Evolutionary conservation across 2,329 filamentous ascomycete genomes (phyloP).

Genomic region (Cytospora chrysosperma): DNA sequence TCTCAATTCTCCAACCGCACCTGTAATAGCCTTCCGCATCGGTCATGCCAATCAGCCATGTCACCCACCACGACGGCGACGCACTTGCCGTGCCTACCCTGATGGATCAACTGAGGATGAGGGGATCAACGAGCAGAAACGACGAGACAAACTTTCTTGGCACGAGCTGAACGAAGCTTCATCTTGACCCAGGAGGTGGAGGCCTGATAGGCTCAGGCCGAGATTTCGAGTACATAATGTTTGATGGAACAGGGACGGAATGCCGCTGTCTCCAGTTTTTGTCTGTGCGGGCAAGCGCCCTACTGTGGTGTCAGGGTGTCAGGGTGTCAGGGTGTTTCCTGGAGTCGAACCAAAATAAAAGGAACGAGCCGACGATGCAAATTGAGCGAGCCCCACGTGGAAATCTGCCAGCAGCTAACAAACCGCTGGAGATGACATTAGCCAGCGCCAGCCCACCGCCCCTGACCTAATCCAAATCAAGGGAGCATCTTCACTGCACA

Average conservation of each 20-base stretch:
- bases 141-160: neutral
- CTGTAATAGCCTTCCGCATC: conserved; percentile 3
- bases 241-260: conserved; percentile 6
- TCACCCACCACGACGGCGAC: conserved; percentile 1
- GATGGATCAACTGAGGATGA: neutral
- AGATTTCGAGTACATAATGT: too few relatives aligned
- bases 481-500: neutral
- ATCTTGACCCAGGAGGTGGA: neutral
- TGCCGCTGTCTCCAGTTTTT: neutral
- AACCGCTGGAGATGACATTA: neutral
- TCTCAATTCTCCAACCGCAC: neutral
- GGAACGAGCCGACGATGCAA: conserved; percentile 16
- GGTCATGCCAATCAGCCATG: conserved; percentile 5
- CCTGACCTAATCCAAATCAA: neutral
- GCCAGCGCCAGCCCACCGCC: neutral
- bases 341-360: neutral
- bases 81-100: neutral
- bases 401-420: conserved; percentile 1
- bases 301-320: neutral
- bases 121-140: neutral
- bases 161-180: neutral
- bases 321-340: neutral
- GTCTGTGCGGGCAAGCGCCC: conserved; percentile 10
- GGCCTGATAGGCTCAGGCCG: neutral
- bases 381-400: conserved; percentile 12